Evolutionary conservation across 768 basidiomycete species (phyloP).

Genomic region (Zangia roseola): DNA sequence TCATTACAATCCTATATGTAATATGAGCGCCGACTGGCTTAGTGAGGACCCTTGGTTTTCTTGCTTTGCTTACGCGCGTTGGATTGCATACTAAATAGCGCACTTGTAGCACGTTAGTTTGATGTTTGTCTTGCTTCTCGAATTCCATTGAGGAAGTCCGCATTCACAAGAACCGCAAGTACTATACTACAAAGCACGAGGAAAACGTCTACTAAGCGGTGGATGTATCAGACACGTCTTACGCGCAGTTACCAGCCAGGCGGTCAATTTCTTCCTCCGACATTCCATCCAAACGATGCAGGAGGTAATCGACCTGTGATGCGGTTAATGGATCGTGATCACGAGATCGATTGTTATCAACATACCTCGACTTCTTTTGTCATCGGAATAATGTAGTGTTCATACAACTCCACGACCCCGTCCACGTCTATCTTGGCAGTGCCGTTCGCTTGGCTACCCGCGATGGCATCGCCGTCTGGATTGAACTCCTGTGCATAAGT

Average conservation of each 20-base stretch:
- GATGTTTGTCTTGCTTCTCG: slow-evolving; percentile 21
- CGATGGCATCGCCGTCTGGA: slow-evolving; percentile 55
- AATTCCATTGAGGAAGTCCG: slow-evolving; percentile 2
- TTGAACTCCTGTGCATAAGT: slow-evolving; percentile 83
- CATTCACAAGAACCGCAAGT: slow-evolving; percentile 4
- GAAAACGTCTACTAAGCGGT: background rate
- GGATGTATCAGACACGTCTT: slow-evolving; percentile 6
- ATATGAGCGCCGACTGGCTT: slow-evolving; percentile 17
- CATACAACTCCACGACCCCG: slow-evolving; percentile 89
- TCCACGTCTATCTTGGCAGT: slow-evolving; percentile 85
- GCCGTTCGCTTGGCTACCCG: slow-evolving; percentile 31
- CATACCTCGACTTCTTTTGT: slow-evolving; percentile 98
- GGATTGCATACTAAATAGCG: slow-evolving; percentile 22
- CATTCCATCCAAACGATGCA: slow-evolving; percentile 84
- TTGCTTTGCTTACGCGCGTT: slow-evolving; percentile 19
- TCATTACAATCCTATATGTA: slow-evolving; percentile 14
- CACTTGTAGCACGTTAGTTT: slow-evolving; percentile 23
- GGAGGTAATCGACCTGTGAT: slow-evolving; percentile 88
- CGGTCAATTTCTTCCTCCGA: slow-evolving; percentile 76
- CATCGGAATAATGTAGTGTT: slow-evolving; percentile 93
- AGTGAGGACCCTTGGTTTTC: slow-evolving; percentile 22
- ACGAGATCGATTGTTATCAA: slow-evolving; percentile 7
- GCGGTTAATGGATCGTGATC: slow-evolving; percentile 1
- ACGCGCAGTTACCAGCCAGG: slow-evolving; percentile 35
- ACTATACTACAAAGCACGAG: slow-evolving; percentile 6